Evolutionary conservation across 176 grass and related monocot genomes (phyloP), one percentile per base, ranked within the genome.

Genomic region (Oryza australiensis): DNA sequence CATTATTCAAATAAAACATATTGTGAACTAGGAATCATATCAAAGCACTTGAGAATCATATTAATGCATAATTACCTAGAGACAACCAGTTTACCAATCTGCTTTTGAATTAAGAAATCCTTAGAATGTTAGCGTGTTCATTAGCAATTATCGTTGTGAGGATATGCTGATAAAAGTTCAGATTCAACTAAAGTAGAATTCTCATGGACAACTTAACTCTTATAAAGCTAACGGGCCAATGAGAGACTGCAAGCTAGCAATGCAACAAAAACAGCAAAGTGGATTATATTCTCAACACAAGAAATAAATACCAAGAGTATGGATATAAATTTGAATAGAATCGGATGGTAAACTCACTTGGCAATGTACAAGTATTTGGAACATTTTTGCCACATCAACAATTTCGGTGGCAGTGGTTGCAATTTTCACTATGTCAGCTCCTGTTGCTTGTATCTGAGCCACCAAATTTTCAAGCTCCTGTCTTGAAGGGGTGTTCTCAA

Each of bases 341-440:
- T 78, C 51, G 28, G 15, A 60, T 5, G 30, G 22, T 32, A 24
- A 76, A 92, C 89, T 92, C 66, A 97, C 92, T 65, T 94, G 92
- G 77, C 89, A 88, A 63, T 90, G 85, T 35, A 83, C 85, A 48
- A 94, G 85, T 57, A 94, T 79, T 89, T 94, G 89, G 74, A 97
- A 97, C 92, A 97, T 94, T 79, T 88, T 84, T 79, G 87, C 74
- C 28, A 94, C 94, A 83, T 97, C 94, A 77, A 88, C 84, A 88
- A 97, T 94, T 33, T 94, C 92, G 42, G 88, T 87, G 80, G 92
- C 94, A 32, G 94, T 97, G 2, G 94, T 97, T 83, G 88, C 80
- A 73, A 97, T 94, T 86, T 97, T 97, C 62, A 97, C 94, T 26
- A 97, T 94, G 72, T 97, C 96, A 78, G 96, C 96, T 48, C 91